Evolutionary conservation across 495 filamentous ascomycete species (phyloP).

Genomic region (Penicillium tannophilum): DNA sequence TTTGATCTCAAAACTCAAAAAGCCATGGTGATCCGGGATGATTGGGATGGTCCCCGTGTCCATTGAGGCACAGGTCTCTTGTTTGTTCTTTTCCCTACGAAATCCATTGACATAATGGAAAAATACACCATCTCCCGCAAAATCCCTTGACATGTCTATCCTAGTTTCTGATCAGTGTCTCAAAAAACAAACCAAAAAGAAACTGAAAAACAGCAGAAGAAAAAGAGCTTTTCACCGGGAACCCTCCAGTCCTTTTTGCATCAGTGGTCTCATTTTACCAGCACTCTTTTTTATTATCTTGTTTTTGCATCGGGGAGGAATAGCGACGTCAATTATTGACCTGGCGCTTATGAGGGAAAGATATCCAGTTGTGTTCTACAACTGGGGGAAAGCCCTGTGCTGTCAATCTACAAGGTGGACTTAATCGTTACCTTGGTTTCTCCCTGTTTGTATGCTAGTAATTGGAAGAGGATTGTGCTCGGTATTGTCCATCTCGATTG

Average conservation of each 20-base stretch:
- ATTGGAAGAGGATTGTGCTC: slow-evolving; percentile 43
- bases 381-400: slow-evolving; percentile 95
- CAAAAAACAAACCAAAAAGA: slow-evolving; percentile 40
- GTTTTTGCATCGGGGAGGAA: slow-evolving; percentile 45
- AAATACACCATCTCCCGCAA: slow-evolving; percentile 28
- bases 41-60: slow-evolving; percentile 24
- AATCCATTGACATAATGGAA: slow-evolving; percentile 30
- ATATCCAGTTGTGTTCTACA: slow-evolving; percentile 64
- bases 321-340: slow-evolving; percentile 55
- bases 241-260: slow-evolving; percentile 34
- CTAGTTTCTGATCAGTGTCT: slow-evolving; percentile 45
- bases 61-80: slow-evolving; percentile 25
- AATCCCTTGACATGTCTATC: slow-evolving; percentile 52
- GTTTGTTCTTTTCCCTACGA: slow-evolving; percentile 29
- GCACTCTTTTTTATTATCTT: slow-evolving; percentile 31
- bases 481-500: slow-evolving; percentile 19
- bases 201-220: slow-evolving; percentile 46
- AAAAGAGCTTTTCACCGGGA: slow-evolving; percentile 38
- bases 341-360: slow-evolving; percentile 97
- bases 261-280: slow-evolving; percentile 30
- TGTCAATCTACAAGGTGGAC: slow-evolving; percentile 62
- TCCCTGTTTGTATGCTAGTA: slow-evolving; percentile 51
- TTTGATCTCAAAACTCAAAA: slow-evolving; percentile 28
- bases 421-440: slow-evolving; percentile 62
- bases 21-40: slow-evolving; percentile 32